A percentile compares a stretch with the other conserved stretches of the same genome.
Conservation (phyloP, 805 yeast species). For the Metschnikowia similis region DNA sequence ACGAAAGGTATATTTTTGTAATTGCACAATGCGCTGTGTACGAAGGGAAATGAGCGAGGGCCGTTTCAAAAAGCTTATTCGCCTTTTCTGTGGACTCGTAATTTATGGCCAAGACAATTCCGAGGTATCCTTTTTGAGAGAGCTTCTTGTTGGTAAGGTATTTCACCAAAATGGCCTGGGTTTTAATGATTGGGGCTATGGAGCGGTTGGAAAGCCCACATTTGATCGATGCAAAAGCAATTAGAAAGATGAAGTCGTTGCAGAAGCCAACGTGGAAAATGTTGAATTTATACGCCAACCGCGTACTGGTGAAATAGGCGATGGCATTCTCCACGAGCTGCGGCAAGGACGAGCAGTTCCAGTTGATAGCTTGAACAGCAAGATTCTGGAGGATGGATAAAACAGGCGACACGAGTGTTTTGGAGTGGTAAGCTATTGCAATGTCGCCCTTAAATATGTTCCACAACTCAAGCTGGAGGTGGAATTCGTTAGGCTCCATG, state of each 20-base stretch:
- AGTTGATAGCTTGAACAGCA: conserved; percentile 21
- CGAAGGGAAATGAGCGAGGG: conserved; percentile 22
- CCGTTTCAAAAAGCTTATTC: conserved; percentile 22
- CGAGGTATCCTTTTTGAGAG: conserved; percentile 32
- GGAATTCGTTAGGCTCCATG: conserved; percentile 24
- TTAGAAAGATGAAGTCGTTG: conserved; percentile 19
- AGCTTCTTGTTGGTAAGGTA: conserved; percentile 19
- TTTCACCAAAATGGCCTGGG: conserved; percentile 29
- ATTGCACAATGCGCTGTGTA: conserved; percentile 22
- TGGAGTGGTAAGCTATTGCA: conserved; percentile 18
- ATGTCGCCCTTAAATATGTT: conserved; percentile 21
- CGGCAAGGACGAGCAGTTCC: conserved; percentile 15
- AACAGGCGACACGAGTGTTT: conserved; percentile 15
- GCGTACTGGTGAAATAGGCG: conserved; percentile 15
- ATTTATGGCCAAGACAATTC: conserved; percentile 30
- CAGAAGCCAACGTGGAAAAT: conserved; percentile 12
- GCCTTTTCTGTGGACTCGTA: conserved; percentile 25
- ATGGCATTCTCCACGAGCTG: conserved; percentile 5
- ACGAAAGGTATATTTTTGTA: conserved; percentile 25
- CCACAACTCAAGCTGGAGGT: conserved; percentile 38
- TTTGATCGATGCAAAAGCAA: conserved; percentile 19
- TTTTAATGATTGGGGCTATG: conserved; percentile 15
- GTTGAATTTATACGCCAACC: conserved; percentile 21
- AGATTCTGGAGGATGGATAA: conserved; percentile 24
- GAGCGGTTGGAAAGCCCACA: conserved; percentile 6